Conservation (phyloP, 1,139 yeast genomes). For the Sugiyamaella castrensis region DNA sequence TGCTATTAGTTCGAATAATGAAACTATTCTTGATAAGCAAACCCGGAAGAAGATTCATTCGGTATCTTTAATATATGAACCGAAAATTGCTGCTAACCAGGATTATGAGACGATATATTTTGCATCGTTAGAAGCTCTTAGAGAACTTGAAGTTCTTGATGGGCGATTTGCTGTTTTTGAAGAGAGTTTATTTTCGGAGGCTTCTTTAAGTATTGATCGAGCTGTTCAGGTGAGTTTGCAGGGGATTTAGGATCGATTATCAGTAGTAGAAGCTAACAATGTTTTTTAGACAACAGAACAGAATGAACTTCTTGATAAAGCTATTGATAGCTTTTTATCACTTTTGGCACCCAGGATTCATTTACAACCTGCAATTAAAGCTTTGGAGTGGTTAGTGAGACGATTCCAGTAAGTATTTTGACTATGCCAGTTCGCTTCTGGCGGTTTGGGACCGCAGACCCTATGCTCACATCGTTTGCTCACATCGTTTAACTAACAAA, state of each 20-base stretch:
- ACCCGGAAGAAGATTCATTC: slow-evolving; percentile 83
- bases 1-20: slow-evolving; percentile 61
- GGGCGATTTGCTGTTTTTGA: slow-evolving; percentile 69
- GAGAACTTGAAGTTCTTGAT: slow-evolving; percentile 68
- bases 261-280: slow-evolving; percentile 74
- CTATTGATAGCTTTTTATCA: slow-evolving; percentile 69
- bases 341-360: slow-evolving; percentile 74
- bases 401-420: slow-evolving; percentile 64
- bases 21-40: slow-evolving; percentile 83
- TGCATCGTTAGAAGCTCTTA: slow-evolving; percentile 71
- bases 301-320: slow-evolving; percentile 65
- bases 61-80: slow-evolving; percentile 79
- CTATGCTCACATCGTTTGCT: too few relatives aligned
- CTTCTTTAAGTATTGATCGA: slow-evolving; percentile 77
- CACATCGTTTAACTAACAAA: not conserved
- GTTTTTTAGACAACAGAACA: slow-evolving; percentile 66
- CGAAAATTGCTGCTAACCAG: slow-evolving; percentile 87
- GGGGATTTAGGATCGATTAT: slow-evolving; percentile 45
- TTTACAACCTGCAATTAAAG: slow-evolving; percentile 71
- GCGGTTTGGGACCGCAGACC: too few relatives aligned
- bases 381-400: slow-evolving; percentile 93
- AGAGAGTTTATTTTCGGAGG: slow-evolving; percentile 72
- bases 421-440: too few relatives aligned
- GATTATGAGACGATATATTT: slow-evolving; percentile 81
- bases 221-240: slow-evolving; percentile 56